These are phyloP conservation scores for Cercospora zeae-maydis DNA, from an alignment of 2,329 filamentous ascomycete genomes.

Conservation along the genomic window DNA sequence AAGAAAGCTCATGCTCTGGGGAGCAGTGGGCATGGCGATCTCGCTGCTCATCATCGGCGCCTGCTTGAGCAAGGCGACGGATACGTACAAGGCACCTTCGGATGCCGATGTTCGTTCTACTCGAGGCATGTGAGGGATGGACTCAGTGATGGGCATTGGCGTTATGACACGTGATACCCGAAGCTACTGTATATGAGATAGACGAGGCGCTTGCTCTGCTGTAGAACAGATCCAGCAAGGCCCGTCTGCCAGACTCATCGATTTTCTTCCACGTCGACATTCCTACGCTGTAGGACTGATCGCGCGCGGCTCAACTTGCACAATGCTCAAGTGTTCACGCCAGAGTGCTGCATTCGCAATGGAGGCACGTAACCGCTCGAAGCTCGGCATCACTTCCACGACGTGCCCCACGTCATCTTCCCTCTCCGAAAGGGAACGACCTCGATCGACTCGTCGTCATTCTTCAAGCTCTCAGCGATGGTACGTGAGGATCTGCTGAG, in stretches of 20 bases:
- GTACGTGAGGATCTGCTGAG: slow-evolving; percentile 55
- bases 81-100: slow-evolving; percentile 16
- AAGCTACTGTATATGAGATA: background rate
- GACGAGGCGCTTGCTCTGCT: background rate
- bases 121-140: background rate
- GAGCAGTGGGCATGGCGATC: slow-evolving; percentile 28
- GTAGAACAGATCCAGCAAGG: background rate
- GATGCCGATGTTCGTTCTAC: slow-evolving; percentile 10
- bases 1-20: slow-evolving; percentile 38
- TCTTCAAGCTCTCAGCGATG: slow-evolving; percentile 54
- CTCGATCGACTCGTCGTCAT: slow-evolving; percentile 51
- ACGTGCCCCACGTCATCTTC: slow-evolving; percentile 57
- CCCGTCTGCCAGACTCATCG: too few species aligned
- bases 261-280: too few species aligned
- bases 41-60: slow-evolving; percentile 27
- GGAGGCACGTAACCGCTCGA: background rate
- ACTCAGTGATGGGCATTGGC: too few species aligned
- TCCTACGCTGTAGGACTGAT: background rate
- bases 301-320: background rate
- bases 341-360: background rate
- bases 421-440: slow-evolving; percentile 65
- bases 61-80: slow-evolving; percentile 14
- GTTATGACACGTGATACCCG: background rate
- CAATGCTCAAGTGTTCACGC: background rate
- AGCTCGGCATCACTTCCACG: slow-evolving; percentile 39